A percentile compares a stretch with the other conserved stretches of the same genome.
These are phyloP conservation scores for Lavandula angustifolia DNA, from an alignment of 257 asterid genomes.

Conservation along the genomic window DNA sequence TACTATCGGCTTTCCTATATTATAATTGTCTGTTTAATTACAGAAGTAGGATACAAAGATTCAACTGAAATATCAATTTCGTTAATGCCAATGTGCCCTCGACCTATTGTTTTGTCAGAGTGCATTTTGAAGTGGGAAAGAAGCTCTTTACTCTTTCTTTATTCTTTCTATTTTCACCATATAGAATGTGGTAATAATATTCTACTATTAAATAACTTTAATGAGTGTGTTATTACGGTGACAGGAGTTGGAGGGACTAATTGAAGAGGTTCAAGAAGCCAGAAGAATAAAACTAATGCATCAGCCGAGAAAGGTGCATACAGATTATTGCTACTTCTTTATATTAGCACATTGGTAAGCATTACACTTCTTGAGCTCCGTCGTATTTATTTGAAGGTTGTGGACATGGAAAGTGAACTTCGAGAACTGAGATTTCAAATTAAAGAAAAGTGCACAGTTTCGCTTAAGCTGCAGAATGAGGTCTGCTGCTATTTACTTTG, in stretches of 20 bases:
- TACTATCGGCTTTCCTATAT: not conserved
- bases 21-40: not conserved
- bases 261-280: conserved; percentile 95
- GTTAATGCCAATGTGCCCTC: not conserved
- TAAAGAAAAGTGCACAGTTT: conserved; percentile 65
- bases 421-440: conserved; percentile 80
- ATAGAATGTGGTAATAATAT: not conserved
- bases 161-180: not conserved
- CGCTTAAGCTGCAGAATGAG: conserved; percentile 81
- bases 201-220: not conserved
- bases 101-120: not conserved
- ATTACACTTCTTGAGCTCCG: conserved; percentile 15
- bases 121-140: not conserved
- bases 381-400: conserved; percentile 53
- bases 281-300: conserved; percentile 78
- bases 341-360: conserved; percentile 5
- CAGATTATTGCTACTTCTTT: conserved; percentile 5
- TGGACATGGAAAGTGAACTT: conserved; percentile 93
- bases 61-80: not conserved
- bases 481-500: conserved; percentile 35
- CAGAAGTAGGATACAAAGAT: not conserved
- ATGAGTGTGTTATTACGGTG: conserved; percentile 7
- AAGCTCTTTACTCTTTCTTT: not conserved
- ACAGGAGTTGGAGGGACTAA: conserved; percentile 61
- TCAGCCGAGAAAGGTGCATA: conserved; percentile 55